phyloP scores from a whole-genome alignment of 257 asterid genomes.

The Asclepias syriaca region DNA sequence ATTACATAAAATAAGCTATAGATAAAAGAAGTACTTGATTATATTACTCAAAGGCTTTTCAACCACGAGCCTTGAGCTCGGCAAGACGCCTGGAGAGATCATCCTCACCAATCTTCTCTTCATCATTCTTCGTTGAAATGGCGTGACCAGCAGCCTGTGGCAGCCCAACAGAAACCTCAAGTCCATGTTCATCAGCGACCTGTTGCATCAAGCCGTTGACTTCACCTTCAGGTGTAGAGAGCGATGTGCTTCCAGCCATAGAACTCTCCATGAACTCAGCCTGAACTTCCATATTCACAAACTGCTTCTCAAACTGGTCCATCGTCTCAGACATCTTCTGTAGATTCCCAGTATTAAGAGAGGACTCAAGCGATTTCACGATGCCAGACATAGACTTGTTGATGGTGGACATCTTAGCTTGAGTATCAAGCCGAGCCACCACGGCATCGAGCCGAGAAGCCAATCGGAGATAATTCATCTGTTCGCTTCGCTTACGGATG shows the following conservation, averaged over 20 bases:
- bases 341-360: slow-evolving; percentile 76
- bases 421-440: slow-evolving; percentile 93
- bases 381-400: slow-evolving; percentile 83
- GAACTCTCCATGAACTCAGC: slow-evolving; percentile 99
- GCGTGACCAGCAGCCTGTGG: slow-evolving; percentile 85
- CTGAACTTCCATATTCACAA: slow-evolving; percentile 97
- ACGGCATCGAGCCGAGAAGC: slow-evolving; percentile 95
- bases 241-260: slow-evolving; percentile 95
- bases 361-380: slow-evolving; percentile 80
- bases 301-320: slow-evolving; percentile 91
- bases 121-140: slow-evolving; percentile 39
- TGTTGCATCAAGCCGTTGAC: slow-evolving; percentile 93
- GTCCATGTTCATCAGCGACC: slow-evolving; percentile 96
- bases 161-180: slow-evolving; percentile 92
- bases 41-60: slow-evolving; percentile 24
- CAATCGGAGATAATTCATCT: slow-evolving; percentile 91
- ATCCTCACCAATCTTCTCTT: slow-evolving; percentile 84
- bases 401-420: slow-evolving; percentile 82
- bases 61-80: slow-evolving; percentile 92
- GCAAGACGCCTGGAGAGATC: slow-evolving; percentile 92
- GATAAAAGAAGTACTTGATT: neutral
- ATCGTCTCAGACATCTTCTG: slow-evolving; percentile 99
- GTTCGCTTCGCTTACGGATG: slow-evolving; percentile 91
- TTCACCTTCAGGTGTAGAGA: slow-evolving; percentile 89
- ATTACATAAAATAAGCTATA: neutral